A percentile compares a stretch with the other conserved stretches of the same genome.
These are phyloP conservation scores for Kwoniella dejecticola DNA, from an alignment of 768 basidiomycete genomes.

Conservation along the genomic window DNA sequence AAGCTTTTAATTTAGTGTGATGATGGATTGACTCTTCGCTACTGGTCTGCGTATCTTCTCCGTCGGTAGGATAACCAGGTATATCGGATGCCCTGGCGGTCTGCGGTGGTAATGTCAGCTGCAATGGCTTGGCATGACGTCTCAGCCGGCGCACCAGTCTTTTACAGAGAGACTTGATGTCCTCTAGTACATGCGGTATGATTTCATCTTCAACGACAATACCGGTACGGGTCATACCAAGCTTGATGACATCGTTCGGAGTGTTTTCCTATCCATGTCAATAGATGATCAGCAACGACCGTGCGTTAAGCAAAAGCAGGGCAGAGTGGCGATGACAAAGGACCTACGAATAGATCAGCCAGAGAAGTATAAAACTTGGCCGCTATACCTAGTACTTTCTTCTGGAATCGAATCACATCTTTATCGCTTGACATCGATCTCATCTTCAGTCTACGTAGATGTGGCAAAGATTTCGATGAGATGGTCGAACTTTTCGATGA, in stretches of 20 bases:
- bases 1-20: too few species aligned
- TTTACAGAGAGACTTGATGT: constrained; percentile 11
- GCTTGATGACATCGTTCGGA: constrained; percentile 5
- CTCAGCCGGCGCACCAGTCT: constrained; percentile 2
- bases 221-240: constrained; percentile 3
- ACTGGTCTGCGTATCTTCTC: background rate
- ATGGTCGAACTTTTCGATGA: background rate
- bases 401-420: constrained; percentile 13
- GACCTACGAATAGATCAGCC: constrained; percentile 19
- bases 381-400: constrained; percentile 6
- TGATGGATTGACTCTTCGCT: background rate
- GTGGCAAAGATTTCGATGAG: background rate
- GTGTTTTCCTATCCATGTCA: background rate
- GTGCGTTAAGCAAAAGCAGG: background rate
- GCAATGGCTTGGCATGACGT: background rate
- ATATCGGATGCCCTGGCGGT: constrained; percentile 5
- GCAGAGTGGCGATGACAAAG: background rate
- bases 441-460: constrained; percentile 10
- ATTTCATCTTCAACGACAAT: constrained; percentile 2
- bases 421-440: background rate
- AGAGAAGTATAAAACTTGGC: constrained; percentile 13
- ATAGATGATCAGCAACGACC: too few species aligned
- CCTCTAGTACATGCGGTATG: constrained; percentile 3
- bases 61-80: constrained; percentile 4
- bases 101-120: background rate